Evolutionary conservation across 305 asterid species (phyloP), one percentile per base, ranked within the genome.

Genomic region (Rubia peregrina): DNA sequence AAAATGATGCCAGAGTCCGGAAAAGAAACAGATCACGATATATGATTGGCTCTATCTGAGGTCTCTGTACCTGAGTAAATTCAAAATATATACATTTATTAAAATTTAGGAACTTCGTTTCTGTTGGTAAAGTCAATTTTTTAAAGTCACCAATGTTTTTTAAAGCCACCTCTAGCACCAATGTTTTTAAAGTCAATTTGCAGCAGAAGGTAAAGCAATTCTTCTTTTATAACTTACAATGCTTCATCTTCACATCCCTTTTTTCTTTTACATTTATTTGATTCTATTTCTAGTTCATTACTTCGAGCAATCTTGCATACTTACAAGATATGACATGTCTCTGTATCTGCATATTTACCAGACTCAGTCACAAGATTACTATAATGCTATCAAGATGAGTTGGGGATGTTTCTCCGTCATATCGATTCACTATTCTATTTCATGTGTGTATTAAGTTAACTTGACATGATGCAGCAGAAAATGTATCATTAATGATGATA

Each of bases 1-100:
- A 85, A 83, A 94, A 94, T 67, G 99, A 94, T 72, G 99, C 99
- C 43, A 94, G 89, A 71, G 91, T 94, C 72, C 99, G 99, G 79
- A 94, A 94, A 73, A 94, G 97, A 76, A 89, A 94, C 75, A 94
- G 96, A 86, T 94, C 99, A 70, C 96, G 83, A 69, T 94, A 94
- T 59, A 94, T 94, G 75, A 91, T 91, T 79, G 99, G 99, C 88
- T 94, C 99, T 80, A 94, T 91, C 81, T 76, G 83, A 71, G 99
- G 99, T 86, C 99, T 86, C 77, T 78, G 99, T 73, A 94, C 99
- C 99, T 94, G 85, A 85, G 69, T 41, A 69, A 75, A 75, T 55
- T 17, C 48, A 73, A 49, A 41, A 41, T 49, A 10, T 22, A 19
- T 11, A 40, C 61, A 61, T 10, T 70, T 19, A 57, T 36, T 10